Evolutionary conservation across 1,139 yeast genomes (phyloP).

Genomic region (Pichia sp.): DNA sequence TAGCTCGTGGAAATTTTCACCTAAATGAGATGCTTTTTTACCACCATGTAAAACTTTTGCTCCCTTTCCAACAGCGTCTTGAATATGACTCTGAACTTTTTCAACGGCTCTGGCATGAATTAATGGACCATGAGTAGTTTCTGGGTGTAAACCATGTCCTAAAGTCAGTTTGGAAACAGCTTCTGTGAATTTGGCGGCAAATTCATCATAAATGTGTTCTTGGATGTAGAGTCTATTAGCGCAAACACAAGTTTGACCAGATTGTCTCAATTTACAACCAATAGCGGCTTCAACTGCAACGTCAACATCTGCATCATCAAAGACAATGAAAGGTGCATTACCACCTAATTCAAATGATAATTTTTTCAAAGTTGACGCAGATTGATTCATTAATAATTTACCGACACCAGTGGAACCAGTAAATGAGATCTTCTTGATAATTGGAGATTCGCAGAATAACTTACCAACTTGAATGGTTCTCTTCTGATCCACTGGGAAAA

Average conservation of each 20-base stretch:
- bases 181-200: conserved; percentile 42
- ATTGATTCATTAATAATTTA: conserved; percentile 70
- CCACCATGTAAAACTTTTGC: conserved; percentile 67
- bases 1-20: conserved; percentile 70
- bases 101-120: conserved; percentile 61
- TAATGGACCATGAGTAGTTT: conserved; percentile 75
- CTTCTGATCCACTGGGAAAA: conserved; percentile 49
- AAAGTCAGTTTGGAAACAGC: conserved; percentile 49
- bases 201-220: conserved; percentile 52
- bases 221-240: conserved; percentile 74
- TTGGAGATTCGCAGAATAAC: conserved; percentile 61
- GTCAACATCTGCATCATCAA: conserved; percentile 77
- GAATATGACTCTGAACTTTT: conserved; percentile 66
- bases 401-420: conserved; percentile 94
- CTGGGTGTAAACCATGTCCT: conserved; percentile 67
- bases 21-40: conserved; percentile 51
- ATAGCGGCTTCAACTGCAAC: conserved; percentile 69
- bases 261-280: conserved; percentile 62
- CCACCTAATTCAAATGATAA: conserved; percentile 89
- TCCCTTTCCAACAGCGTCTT: conserved; percentile 72
- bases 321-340: conserved; percentile 87
- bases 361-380: conserved; percentile 75
- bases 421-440: conserved; percentile 72
- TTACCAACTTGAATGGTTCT: conserved; percentile 55
- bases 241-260: conserved; percentile 82